phyloP scores from a whole-genome alignment of 768 basidiomycete species.

The Agaricus sinodeliciosus region DNA sequence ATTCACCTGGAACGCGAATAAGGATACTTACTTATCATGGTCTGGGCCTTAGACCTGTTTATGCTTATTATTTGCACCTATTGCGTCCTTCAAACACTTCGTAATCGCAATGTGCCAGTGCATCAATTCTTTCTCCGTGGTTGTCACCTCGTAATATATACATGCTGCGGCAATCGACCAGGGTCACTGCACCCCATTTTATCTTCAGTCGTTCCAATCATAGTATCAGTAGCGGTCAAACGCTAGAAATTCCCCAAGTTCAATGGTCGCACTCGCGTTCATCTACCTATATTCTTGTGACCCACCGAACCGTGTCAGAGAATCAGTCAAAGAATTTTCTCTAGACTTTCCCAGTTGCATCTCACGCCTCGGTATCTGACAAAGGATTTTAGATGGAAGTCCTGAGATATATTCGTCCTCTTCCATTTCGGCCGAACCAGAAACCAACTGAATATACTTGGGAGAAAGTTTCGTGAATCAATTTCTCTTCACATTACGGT shows the following conservation, averaged over 20 bases:
- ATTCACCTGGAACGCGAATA: background rate
- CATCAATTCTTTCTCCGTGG: no score
- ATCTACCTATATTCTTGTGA: background rate
- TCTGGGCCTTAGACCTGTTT: background rate
- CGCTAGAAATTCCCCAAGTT: background rate
- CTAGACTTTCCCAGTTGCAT: background rate
- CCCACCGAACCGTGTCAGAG: background rate
- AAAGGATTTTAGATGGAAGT: slow-evolving; percentile 9
- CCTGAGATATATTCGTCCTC: background rate
- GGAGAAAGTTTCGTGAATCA: background rate
- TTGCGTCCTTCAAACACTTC: background rate
- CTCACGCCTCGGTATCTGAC: background rate
- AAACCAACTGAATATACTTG: background rate
- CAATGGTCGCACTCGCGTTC: background rate
- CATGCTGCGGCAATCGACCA: background rate
- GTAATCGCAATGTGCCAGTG: background rate
- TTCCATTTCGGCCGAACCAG: background rate
- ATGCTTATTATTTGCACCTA: background rate
- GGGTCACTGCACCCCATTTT: background rate
- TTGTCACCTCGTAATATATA: background rate
- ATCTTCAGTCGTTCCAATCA: background rate
- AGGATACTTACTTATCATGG: background rate
- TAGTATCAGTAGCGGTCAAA: background rate
- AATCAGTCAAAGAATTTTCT: slow-evolving; percentile 4
- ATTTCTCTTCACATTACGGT: background rate